These are phyloP conservation scores for Cicer judaicum DNA, from an alignment of 306 rosid species.

Conservation along the genomic window DNA sequence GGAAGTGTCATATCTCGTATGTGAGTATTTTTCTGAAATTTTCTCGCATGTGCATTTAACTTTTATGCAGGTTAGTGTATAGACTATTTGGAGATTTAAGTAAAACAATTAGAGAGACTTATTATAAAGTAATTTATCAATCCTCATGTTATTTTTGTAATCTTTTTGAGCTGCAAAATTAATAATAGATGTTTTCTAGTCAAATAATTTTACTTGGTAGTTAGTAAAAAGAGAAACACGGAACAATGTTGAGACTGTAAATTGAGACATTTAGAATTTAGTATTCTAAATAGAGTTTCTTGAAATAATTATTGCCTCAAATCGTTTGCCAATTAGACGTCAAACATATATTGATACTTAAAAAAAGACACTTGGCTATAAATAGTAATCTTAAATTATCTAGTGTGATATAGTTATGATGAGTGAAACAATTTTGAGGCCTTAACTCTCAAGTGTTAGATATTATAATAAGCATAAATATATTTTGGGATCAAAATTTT, in stretches of 20 bases:
- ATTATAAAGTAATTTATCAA: neutral
- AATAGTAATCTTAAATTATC: neutral
- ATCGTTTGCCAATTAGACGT: neutral
- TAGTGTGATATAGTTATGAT: neutral
- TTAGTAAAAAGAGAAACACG: neutral
- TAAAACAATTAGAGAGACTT: neutral
- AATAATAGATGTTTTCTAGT: neutral
- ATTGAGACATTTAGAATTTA: neutral
- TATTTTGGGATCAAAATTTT: neutral
- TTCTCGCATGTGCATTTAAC: neutral
- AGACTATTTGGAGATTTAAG: neutral
- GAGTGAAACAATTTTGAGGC: neutral
- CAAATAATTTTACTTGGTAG: neutral
- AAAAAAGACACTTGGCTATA: neutral
- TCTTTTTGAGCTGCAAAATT: neutral
- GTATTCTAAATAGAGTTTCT: neutral
- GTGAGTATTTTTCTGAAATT: slow-evolving; percentile 53
- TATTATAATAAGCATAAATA: neutral
- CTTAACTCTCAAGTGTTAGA: neutral
- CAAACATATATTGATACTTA: neutral
- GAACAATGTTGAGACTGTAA: neutral
- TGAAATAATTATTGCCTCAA: slow-evolving; percentile 1
- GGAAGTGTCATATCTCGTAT: slow-evolving; percentile 88
- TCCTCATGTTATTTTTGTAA: neutral
- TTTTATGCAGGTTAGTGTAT: neutral